A percentile compares a stretch with the other conserved stretches of the same genome.
phyloP scores from a whole-genome alignment of 495 filamentous ascomycete genomes.

The Hapsidospora chrysogenum region DNA sequence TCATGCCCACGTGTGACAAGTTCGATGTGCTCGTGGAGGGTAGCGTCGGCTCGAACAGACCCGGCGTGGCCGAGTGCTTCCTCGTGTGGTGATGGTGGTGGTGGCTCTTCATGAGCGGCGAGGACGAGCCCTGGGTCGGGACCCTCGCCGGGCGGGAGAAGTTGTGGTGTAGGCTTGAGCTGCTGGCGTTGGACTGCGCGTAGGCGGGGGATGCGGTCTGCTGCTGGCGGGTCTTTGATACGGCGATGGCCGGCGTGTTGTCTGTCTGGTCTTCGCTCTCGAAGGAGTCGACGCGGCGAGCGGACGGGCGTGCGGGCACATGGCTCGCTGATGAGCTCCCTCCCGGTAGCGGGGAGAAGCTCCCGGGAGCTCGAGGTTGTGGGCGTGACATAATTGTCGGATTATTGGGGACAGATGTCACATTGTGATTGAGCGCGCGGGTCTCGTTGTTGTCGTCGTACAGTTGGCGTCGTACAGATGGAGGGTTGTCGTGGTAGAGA shows the following conservation, averaged over 20 bases:
- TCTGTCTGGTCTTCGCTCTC: slow-evolving; percentile 16
- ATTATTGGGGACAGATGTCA: no score
- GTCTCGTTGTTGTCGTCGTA: no score
- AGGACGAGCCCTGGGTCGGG: slow-evolving; percentile 18
- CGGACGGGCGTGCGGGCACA: slow-evolving; percentile 16
- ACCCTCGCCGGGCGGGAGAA: slow-evolving; percentile 34
- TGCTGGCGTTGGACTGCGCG: slow-evolving; percentile 17
- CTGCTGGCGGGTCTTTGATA: slow-evolving; percentile 11
- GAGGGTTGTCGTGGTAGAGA: no score
- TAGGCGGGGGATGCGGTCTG: slow-evolving; percentile 14
- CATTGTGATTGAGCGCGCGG: no score
- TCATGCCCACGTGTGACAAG: slow-evolving; percentile 29
- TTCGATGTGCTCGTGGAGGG: slow-evolving; percentile 46
- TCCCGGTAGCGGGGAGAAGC: slow-evolving; percentile 34
- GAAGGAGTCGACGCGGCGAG: slow-evolving; percentile 26
- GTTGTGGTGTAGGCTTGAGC: slow-evolving; percentile 27
- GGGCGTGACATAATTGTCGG: slow-evolving; percentile 4
- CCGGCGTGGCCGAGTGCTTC: slow-evolving; percentile 56
- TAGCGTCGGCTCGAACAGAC: slow-evolving; percentile 76
- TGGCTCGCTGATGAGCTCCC: slow-evolving; percentile 9
- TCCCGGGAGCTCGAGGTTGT: slow-evolving; percentile 27
- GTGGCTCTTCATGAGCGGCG: slow-evolving; percentile 14
- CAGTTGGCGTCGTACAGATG: no score
- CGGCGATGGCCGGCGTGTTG: slow-evolving; percentile 12
- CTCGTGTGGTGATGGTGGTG: no score